Evolutionary conservation across 306 rosid species (phyloP).

Genomic region (Casuarina glauca): DNA sequence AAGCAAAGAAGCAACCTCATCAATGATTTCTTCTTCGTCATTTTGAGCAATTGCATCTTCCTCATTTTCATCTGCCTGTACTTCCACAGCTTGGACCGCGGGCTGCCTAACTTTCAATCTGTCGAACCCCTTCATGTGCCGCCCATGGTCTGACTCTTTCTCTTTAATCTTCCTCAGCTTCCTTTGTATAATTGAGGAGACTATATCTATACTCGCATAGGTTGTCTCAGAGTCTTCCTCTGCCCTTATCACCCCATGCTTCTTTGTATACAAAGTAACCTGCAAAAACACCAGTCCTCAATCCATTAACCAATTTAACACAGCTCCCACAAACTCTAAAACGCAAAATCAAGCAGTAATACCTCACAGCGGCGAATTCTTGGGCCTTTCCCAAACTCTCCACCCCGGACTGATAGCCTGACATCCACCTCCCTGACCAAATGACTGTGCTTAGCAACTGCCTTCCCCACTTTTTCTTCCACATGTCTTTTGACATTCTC

Average conservation of each 20-base stretch:
- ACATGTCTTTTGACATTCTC: slow-evolving; percentile 78
- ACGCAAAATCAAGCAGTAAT: slow-evolving; percentile 4
- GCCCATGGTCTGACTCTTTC: slow-evolving; percentile 82
- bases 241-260: slow-evolving; percentile 88
- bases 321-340: slow-evolving; percentile 6
- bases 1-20: slow-evolving; percentile 54
- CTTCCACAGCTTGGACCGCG: slow-evolving; percentile 21
- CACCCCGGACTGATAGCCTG: slow-evolving; percentile 81
- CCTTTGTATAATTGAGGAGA: slow-evolving; percentile 83
- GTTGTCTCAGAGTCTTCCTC: slow-evolving; percentile 85
- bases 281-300: slow-evolving; percentile 22
- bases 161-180: slow-evolving; percentile 95
- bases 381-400: slow-evolving; percentile 88
- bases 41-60: slow-evolving; percentile 38
- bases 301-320: background rate
- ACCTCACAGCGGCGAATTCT: slow-evolving; percentile 84
- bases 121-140: slow-evolving; percentile 91
- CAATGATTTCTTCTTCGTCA: slow-evolving; percentile 43
- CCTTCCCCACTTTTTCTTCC: slow-evolving; percentile 88
- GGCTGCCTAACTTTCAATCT: slow-evolving; percentile 70
- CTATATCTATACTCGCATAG: slow-evolving; percentile 83
- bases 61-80: slow-evolving; percentile 35
- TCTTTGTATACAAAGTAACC: slow-evolving; percentile 82
- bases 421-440: slow-evolving; percentile 89
- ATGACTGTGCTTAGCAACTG: slow-evolving; percentile 80